A percentile compares a stretch with the other conserved stretches of the same genome.
Evolutionary conservation across 352 stramenopile species (phyloP).

Genomic region (Globisporangium canariense): DNA sequence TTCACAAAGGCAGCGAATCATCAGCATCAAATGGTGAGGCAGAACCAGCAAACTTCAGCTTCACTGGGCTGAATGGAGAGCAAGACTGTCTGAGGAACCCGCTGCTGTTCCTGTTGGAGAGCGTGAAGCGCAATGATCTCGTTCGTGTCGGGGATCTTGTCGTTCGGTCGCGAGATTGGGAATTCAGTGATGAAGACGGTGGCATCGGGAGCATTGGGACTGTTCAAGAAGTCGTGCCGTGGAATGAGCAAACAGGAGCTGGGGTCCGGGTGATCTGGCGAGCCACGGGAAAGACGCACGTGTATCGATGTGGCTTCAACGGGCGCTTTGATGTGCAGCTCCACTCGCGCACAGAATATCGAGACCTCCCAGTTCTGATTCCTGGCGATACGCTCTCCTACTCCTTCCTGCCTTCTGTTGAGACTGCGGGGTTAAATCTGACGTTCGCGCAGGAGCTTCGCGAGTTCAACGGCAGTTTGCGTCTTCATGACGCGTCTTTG

Average conservation of each 20-base stretch:
- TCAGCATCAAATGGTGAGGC: not conserved
- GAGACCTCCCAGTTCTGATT: slow-evolving; percentile 42
- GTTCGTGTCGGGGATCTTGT: slow-evolving; percentile 50
- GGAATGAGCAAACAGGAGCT: slow-evolving; percentile 41
- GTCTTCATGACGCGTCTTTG: slow-evolving; percentile 16
- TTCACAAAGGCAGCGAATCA: slow-evolving; percentile 9
- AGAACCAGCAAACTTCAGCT: slow-evolving; percentile 4
- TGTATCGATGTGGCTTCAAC: slow-evolving; percentile 69
- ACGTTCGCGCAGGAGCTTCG: slow-evolving; percentile 18
- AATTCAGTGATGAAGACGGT: slow-evolving; percentile 74
- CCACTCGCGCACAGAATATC: slow-evolving; percentile 15
- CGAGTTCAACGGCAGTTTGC: slow-evolving; percentile 35
- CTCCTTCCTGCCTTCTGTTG: slow-evolving; percentile 18
- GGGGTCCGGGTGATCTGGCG: slow-evolving; percentile 62
- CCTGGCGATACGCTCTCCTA: slow-evolving; percentile 39
- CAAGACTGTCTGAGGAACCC: slow-evolving; percentile 24
- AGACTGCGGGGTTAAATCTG: slow-evolving; percentile 3
- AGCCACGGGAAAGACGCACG: slow-evolving; percentile 23
- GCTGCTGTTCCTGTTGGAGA: slow-evolving; percentile 39
- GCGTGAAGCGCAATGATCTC: slow-evolving; percentile 21
- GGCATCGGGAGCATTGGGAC: slow-evolving; percentile 49
- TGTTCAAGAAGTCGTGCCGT: slow-evolving; percentile 53
- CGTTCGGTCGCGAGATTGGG: slow-evolving; percentile 62
- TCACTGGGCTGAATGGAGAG: slow-evolving; percentile 38
- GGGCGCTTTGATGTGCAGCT: slow-evolving; percentile 60